phyloP scores from a whole-genome alignment of 106 monocot genomes.

The Dioscorea zingiberensis region DNA sequence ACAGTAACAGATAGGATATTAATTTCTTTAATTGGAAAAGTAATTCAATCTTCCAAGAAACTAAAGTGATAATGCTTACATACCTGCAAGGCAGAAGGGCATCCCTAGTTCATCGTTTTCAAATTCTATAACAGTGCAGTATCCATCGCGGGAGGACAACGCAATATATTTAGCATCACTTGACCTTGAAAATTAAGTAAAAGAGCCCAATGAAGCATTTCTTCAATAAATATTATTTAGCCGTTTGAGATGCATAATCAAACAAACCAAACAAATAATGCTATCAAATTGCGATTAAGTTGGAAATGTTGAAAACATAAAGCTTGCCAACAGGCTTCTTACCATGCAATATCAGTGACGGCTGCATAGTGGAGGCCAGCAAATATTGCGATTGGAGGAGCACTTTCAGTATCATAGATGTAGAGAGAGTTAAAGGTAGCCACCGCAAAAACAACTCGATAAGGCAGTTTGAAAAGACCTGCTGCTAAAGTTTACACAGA shows the following conservation, averaged over 20 bases:
- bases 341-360: slow-evolving; percentile 94
- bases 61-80: background rate
- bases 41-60: background rate
- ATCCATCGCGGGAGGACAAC: slow-evolving; percentile 80
- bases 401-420: slow-evolving; percentile 83
- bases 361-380: slow-evolving; percentile 95
- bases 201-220: background rate
- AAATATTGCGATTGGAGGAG: slow-evolving; percentile 64
- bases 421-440: slow-evolving; percentile 87
- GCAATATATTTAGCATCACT: slow-evolving; percentile 76
- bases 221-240: background rate
- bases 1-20: background rate
- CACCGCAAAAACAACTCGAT: slow-evolving; percentile 86
- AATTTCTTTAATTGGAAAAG: background rate
- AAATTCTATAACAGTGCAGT: slow-evolving; percentile 84
- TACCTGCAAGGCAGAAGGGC: slow-evolving; percentile 56
- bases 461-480: slow-evolving; percentile 76
- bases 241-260: background rate
- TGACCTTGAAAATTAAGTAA: slow-evolving; percentile 53
- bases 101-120: slow-evolving; percentile 75
- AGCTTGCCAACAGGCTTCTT: slow-evolving; percentile 4
- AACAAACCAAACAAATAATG: background rate
- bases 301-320: background rate
- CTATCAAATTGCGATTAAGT: background rate
- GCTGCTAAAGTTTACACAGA: slow-evolving; percentile 19